Evolutionary conservation across 352 stramenopile genomes (phyloP).

Genomic region (Phytophthora pseudosyringae): DNA sequence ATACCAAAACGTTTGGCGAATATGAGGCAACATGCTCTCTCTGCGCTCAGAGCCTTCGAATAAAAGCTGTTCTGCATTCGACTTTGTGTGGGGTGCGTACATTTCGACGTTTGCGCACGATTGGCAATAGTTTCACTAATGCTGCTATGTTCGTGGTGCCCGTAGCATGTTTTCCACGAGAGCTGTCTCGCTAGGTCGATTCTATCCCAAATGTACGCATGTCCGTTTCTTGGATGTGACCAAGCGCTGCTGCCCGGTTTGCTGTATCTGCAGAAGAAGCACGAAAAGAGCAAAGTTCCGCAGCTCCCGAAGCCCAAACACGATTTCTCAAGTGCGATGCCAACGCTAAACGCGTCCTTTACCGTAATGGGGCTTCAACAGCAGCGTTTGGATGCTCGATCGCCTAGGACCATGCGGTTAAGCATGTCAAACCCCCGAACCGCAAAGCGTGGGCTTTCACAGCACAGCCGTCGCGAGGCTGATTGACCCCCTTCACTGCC

Average conservation of each 20-base stretch:
- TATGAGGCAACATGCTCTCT: slow-evolving; percentile 46
- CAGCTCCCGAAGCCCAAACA: background rate
- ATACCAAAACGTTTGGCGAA: slow-evolving; percentile 60
- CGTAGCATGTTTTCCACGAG: slow-evolving; percentile 79
- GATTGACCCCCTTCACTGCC: slow-evolving; percentile 9
- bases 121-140: slow-evolving; percentile 2
- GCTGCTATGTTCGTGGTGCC: background rate
- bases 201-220: slow-evolving; percentile 64
- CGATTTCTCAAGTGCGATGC: background rate
- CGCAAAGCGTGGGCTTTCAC: background rate
- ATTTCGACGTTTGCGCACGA: background rate
- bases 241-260: slow-evolving; percentile 71
- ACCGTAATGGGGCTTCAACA: slow-evolving; percentile 31
- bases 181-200: slow-evolving; percentile 78
- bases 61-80: slow-evolving; percentile 59
- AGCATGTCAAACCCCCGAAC: background rate
- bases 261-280: slow-evolving; percentile 37
- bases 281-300: slow-evolving; percentile 16
- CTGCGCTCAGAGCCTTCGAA: slow-evolving; percentile 68
- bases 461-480: background rate
- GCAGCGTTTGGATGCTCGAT: slow-evolving; percentile 2
- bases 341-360: slow-evolving; percentile 19
- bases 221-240: slow-evolving; percentile 55
- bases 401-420: background rate
- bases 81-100: slow-evolving; percentile 59